Percentiles rank a stretch among this genome's conserved stretches.
phyloP scores from a whole-genome alignment of 495 filamentous ascomycete species.

The Tuber magnatum region DNA sequence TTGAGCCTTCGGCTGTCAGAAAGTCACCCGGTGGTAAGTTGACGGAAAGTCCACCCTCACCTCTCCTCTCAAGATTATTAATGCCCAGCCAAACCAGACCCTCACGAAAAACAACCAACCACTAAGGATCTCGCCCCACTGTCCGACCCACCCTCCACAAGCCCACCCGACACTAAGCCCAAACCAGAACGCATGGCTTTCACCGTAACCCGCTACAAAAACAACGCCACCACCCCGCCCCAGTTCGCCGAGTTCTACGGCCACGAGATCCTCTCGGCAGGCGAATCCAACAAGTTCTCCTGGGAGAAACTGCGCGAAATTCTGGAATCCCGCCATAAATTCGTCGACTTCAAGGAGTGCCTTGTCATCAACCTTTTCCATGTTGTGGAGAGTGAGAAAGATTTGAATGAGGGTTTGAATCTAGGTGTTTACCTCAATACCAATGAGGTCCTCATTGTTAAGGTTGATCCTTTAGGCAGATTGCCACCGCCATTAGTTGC shows the following conservation, averaged over 20 bases:
- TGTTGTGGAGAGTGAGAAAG: conserved; percentile 22
- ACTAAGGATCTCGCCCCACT: neutral
- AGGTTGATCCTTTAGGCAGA: conserved; percentile 16
- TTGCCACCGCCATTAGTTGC: conserved; percentile 9
- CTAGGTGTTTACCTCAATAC: conserved; percentile 12
- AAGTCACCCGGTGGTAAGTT: neutral
- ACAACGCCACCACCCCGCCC: neutral
- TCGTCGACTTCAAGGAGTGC: conserved; percentile 16
- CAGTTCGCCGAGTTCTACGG: conserved; percentile 2
- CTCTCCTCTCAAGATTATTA: neutral
- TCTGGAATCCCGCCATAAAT: conserved; percentile 12
- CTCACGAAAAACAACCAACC: neutral
- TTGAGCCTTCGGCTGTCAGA: conserved; percentile 13
- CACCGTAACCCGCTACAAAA: conserved; percentile 21
- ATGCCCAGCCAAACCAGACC: neutral
- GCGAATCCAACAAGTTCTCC: conserved; percentile 6
- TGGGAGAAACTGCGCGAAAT: conserved; percentile 14
- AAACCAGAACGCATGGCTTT: conserved; percentile 24
- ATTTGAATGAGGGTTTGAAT: conserved; percentile 16
- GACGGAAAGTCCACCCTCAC: neutral
- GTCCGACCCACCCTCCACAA: neutral
- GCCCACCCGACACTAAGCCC: neutral
- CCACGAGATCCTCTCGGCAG: conserved; percentile 13
- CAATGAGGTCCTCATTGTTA: conserved; percentile 25
- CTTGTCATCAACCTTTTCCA: conserved; percentile 24